A percentile compares a stretch with the other conserved stretches of the same genome.
Conservation (phyloP, 2,329 filamentous ascomycete genomes). For the Colletotrichum shisoi region DNA sequence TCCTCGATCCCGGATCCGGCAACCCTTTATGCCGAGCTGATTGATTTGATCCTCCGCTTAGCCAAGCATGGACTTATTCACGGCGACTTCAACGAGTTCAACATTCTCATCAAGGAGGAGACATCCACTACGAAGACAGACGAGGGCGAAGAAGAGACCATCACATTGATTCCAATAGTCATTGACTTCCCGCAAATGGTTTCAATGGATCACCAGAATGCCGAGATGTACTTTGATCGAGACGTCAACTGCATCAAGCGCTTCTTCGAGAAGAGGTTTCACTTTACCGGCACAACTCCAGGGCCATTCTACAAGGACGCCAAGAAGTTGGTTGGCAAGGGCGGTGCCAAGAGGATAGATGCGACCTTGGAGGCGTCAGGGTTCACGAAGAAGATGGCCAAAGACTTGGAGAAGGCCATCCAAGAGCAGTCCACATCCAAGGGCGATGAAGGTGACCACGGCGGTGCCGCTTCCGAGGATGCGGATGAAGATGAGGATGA, state of each 20-base stretch:
- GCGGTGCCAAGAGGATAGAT: constrained; percentile 76
- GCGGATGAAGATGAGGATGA: constrained; percentile 42
- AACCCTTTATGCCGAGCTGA: constrained; percentile 87
- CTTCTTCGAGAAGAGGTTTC: constrained; percentile 89
- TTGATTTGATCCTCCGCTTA: constrained; percentile 82
- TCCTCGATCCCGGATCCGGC: constrained; percentile 83
- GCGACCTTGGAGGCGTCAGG: constrained; percentile 90
- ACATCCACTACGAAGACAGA: constrained; percentile 48
- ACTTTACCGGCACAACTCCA: constrained; percentile 80
- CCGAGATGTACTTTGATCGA: constrained; percentile 96
- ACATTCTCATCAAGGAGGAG: constrained; percentile 89
- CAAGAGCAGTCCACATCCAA: constrained; percentile 71
- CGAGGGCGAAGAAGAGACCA: constrained; percentile 52
- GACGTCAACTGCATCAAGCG: constrained; percentile 95
- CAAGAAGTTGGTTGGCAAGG: constrained; percentile 73
- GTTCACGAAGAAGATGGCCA: constrained; percentile 96
- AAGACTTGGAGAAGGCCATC: constrained; percentile 91
- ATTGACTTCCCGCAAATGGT: constrained; percentile 99
- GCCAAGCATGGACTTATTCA: constrained; percentile 91
- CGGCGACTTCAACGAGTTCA: constrained; percentile 99
- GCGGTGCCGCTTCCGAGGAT: constrained; percentile 32
- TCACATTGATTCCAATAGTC: constrained; percentile 77
- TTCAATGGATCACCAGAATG: constrained; percentile 91
- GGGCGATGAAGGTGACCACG: constrained; percentile 50
- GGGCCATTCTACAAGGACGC: constrained; percentile 89